Conservation (phyloP, 2,329 filamentous ascomycete species). For the Aureobasidium lini region DNA sequence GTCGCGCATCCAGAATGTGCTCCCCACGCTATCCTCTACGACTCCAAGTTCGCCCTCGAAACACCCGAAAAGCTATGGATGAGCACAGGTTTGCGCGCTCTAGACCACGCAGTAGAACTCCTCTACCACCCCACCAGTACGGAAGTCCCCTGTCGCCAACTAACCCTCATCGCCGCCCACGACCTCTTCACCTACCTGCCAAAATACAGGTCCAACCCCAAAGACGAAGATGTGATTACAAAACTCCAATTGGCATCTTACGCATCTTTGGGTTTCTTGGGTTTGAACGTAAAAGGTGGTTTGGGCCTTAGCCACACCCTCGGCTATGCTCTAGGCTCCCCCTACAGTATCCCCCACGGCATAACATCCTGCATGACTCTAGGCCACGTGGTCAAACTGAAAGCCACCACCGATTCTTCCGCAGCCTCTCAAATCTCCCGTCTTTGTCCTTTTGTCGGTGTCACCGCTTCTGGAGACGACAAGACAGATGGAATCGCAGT, state of each 20-base stretch:
- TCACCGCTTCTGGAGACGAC: conserved; percentile 32
- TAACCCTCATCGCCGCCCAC: conserved; percentile 38
- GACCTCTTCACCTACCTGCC: conserved; percentile 43
- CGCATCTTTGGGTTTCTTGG: conserved; percentile 43
- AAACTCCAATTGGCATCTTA: conserved; percentile 47
- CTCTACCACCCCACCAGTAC: conserved; percentile 44
- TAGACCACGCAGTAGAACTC: conserved; percentile 50
- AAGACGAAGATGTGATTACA: conserved; percentile 43
- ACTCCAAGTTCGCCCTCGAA: conserved; percentile 42
- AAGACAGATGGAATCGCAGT: conserved; percentile 38
- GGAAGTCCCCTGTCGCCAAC: conserved; percentile 44
- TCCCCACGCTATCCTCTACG: conserved; percentile 46
- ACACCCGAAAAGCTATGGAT: conserved; percentile 45
- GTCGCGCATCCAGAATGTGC: conserved; percentile 37
- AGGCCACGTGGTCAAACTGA: conserved; percentile 47
- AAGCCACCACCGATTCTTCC: conserved; percentile 34
- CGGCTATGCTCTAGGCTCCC: conserved; percentile 46
- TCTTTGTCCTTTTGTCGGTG: conserved; percentile 37
- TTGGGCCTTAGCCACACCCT: conserved; percentile 39
- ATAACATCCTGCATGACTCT: conserved; percentile 49
- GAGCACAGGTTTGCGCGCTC: conserved; percentile 45
- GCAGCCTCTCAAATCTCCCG: conserved; percentile 41
- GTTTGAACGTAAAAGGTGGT: conserved; percentile 43
- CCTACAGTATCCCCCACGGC: conserved; percentile 50
- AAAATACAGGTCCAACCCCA: conserved; percentile 38